Evolutionary conservation across 768 basidiomycete species (phyloP), one percentile per base, ranked within the genome.

Genomic region (Tubosaeta sp.): DNA sequence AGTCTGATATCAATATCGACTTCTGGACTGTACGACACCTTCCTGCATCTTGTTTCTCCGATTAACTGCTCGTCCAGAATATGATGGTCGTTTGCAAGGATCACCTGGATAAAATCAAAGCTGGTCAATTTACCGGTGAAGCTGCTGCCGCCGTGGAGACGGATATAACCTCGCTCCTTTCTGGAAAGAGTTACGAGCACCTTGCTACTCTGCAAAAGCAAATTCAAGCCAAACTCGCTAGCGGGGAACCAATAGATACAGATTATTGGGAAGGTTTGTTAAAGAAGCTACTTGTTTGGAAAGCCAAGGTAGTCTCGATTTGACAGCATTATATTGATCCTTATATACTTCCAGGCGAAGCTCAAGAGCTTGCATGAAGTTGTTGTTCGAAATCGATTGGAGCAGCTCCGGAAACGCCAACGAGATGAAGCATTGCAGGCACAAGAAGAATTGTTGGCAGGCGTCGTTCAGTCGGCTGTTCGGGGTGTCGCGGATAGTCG

Each of bases 1-100:
- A 85, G 56, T 76, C 80, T 6, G 85, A 92, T 10, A 75, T 83
- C 46, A 95, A 95, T 66, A 81, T 97, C 52, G 95, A 99, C 59
- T 99, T 98, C 68, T 99, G 97, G 97, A 94, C 94, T 55, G 94
- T 93, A 68, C 52, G 81, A 16, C 29, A 38, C 55, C 31, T 31
- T 8, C 17, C 46, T 50, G 13, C 35, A 19, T 8, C n/a, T 39
- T 14, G 47, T 51, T 14, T 6, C 41, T 17, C 42, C 22, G n/a
- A 37, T 38, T 61, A 16, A 61, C 47, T 25, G 31, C 10, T 39
- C 43, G 41, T 3, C 10, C 61, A 97, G 91, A 89, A 97, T 61
- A 97, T 99, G 92, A 89, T 95, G 84, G 90, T 95, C 9, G 86
- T 99, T 4, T 97, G 93, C 71, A 91, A 92, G 62, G 88, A 95